phyloP scores from a whole-genome alignment of 169 alveolate species.

The Cryptosporidium baileyi region DNA sequence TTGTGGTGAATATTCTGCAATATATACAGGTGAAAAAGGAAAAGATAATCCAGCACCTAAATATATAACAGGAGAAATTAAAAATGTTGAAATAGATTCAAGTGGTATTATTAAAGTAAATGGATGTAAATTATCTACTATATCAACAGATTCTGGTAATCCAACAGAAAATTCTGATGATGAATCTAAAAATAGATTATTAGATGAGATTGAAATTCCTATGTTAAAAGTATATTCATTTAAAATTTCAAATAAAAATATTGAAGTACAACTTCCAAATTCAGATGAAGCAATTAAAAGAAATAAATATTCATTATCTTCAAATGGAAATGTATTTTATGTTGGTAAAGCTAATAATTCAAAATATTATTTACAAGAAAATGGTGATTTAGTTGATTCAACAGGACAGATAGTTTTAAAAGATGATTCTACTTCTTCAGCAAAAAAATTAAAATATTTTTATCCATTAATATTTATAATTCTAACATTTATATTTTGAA shows the following conservation, averaged over 20 bases:
- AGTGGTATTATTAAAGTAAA: neutral
- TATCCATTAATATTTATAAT: neutral
- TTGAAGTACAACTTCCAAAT: neutral
- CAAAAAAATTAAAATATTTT: neutral
- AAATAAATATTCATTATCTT: neutral
- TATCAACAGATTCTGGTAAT: neutral
- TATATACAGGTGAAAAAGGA: neutral
- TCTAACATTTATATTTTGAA: too few species aligned
- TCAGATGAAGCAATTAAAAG: neutral
- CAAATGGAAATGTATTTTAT: neutral
- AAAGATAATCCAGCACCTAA: neutral
- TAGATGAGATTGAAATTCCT: too few species aligned
- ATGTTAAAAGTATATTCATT: neutral
- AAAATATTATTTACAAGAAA: neutral
- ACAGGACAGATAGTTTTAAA: neutral
- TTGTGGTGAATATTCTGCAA: neutral
- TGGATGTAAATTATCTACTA: neutral
- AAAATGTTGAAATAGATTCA: neutral
- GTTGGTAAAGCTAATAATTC: neutral
- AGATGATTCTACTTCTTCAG: neutral
- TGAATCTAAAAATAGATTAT: neutral
- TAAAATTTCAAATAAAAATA: neutral
- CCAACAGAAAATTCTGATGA: neutral
- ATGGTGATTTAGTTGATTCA: neutral
- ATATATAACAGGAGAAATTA: neutral